Base-by-base conservation (phyloP, 176 grass and related monocot species). In the Zoysia japonica region DNA sequence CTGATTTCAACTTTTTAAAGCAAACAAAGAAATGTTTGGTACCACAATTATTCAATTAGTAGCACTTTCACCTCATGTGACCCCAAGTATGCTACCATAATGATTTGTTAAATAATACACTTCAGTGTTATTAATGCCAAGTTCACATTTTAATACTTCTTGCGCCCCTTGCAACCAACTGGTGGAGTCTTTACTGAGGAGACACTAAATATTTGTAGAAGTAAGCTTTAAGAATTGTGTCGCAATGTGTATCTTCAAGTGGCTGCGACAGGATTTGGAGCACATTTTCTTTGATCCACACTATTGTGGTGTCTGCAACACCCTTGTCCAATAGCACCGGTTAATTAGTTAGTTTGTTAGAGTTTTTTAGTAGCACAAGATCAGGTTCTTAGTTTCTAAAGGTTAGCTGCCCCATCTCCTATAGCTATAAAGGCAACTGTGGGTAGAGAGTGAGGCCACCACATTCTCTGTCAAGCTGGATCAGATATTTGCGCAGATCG, bases 211-310 rank as follows among this genome's bases (percentile, higher is more conserved):
- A 20, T 20, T 20, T 60, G n/a, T n/a, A 60, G n/a, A 60, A 60
- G 6, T 60, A 60, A 20, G 56, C 56, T 7, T 9, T 60, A 60
- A 20, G 17, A 3, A 60, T 60, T 9, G 56, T 60, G n/a, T 60
- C 56, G 6, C 56, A 60, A 60, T 60, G 56, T 60, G 56, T 60
- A 9, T 60, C 56, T 60, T 60, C n/a, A 60, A 60, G 56, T 60
- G 56, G 56, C 4, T 60, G 56, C 1, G 56, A 60, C n/a, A 60
- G 56, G n/a, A 60, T 20, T 28, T 60, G 17, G 56, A 60, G 56
- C 56, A 60, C 56, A 7, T 60, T 60, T 60, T 60, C 56, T 20
- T 60, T 60, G n/a, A 6, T 60, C 17, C 56, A 60, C 56, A 60
- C 54, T 28, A 0, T 28, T 28, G 28, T 28, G 28, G 28, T 28